These are phyloP conservation scores for Purpureocillium takamizusanense DNA, from an alignment of 2,329 filamentous ascomycete genomes.

Conservation along the genomic window DNA sequence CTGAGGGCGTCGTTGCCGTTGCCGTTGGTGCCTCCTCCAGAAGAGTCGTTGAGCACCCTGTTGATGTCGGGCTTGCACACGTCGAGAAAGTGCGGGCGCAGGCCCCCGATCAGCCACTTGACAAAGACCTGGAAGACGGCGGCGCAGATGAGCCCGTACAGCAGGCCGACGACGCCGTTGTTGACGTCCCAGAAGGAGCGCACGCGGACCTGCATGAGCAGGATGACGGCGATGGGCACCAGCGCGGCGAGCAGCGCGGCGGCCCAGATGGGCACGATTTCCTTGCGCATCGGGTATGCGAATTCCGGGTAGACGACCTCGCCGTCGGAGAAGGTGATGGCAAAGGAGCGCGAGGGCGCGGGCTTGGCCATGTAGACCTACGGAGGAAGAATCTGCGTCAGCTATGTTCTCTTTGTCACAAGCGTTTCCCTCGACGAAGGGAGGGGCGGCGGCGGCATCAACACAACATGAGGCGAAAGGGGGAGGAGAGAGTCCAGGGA, in stretches of 20 bases:
- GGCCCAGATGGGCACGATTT: constrained; percentile 63
- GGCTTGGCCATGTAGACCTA: constrained; percentile 56
- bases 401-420: constrained; percentile 1
- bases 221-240: constrained; percentile 56
- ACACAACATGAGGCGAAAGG: not conserved
- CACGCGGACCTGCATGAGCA: constrained; percentile 58
- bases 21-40: too few species aligned
- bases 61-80: constrained; percentile 52
- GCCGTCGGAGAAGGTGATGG: constrained; percentile 56
- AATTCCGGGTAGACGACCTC: constrained; percentile 63
- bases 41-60: too few species aligned
- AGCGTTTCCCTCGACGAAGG: too few species aligned
- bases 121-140: constrained; percentile 71
- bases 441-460: too few species aligned
- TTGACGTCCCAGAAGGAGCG: constrained; percentile 63
- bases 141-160: constrained; percentile 61
- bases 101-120: constrained; percentile 66
- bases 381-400: not conserved
- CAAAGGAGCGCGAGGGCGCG: constrained; percentile 48
- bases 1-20: constrained; percentile 28
- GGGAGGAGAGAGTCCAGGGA: too few species aligned
- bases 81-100: constrained; percentile 62
- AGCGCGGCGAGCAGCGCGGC: constrained; percentile 57
- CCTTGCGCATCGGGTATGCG: constrained; percentile 60
- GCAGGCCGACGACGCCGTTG: constrained; percentile 59